Evolutionary conservation across 768 basidiomycete species (phyloP).

Genomic region (Suillus spraguei): DNA sequence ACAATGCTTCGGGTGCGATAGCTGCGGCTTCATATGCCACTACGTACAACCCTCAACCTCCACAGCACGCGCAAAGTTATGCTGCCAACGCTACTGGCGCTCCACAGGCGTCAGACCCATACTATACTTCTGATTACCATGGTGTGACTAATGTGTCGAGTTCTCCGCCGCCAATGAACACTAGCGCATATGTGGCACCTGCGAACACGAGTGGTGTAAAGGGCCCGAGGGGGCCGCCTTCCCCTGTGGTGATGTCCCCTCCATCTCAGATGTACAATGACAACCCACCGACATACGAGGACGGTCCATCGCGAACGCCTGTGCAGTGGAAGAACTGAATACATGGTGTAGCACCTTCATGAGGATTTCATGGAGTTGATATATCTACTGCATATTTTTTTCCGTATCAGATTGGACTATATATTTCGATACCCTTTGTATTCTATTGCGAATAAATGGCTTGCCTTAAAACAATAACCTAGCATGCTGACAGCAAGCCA

Average conservation of each 20-base stretch:
- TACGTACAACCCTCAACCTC: conserved; percentile 19
- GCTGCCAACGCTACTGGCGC: conserved; percentile 41
- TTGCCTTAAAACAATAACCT: neutral
- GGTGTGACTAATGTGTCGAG: conserved; percentile 22
- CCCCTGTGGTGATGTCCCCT: conserved; percentile 26
- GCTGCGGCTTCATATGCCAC: conserved; percentile 17
- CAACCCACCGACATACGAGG: conserved; percentile 69
- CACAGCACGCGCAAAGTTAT: conserved; percentile 52
- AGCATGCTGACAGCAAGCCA: no score
- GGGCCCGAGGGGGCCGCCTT: conserved; percentile 44
- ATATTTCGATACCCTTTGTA: conserved; percentile 27
- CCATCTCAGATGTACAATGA: conserved; percentile 43
- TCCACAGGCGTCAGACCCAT: conserved; percentile 39
- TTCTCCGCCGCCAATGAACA: conserved; percentile 44
- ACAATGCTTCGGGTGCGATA: conserved; percentile 36
- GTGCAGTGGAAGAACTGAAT: conserved; percentile 50
- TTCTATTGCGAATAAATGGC: conserved; percentile 14
- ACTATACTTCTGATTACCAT: conserved; percentile 27
- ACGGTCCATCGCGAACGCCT: conserved; percentile 46
- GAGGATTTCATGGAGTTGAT: neutral
- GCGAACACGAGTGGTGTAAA: conserved; percentile 41
- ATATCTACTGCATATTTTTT: conserved; percentile 1
- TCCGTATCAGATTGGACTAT: conserved; percentile 16
- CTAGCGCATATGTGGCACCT: conserved; percentile 29
- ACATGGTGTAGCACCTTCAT: neutral